These are phyloP conservation scores for Lachnellula hyalina DNA, from an alignment of 2,329 filamentous ascomycete species.

Conservation along the genomic window DNA sequence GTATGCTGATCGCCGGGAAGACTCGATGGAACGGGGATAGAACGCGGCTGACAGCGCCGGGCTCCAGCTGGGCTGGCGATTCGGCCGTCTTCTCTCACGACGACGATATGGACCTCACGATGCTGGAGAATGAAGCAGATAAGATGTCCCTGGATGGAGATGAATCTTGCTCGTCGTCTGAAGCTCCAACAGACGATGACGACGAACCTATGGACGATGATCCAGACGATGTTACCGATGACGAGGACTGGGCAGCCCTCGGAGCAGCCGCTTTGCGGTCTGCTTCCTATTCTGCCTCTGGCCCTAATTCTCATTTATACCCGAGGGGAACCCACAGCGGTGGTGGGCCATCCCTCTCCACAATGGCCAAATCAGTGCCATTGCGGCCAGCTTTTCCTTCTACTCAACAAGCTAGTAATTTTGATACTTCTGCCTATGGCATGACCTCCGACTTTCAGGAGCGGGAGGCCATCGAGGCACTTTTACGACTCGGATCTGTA, in stretches of 20 bases:
- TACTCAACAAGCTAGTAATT: conserved; percentile 40
- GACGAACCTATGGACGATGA: conserved; percentile 69
- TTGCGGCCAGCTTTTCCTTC: conserved; percentile 11
- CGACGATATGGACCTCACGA: conserved; percentile 54
- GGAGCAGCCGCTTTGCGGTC: conserved; percentile 78
- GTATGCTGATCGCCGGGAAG: conserved; percentile 51
- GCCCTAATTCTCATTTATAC: conserved; percentile 49
- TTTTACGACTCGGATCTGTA: conserved; percentile 76
- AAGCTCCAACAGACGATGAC: conserved; percentile 49
- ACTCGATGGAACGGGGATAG: conserved; percentile 41
- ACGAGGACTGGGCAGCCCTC: conserved; percentile 91
- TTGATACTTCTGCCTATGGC: conserved; percentile 42
- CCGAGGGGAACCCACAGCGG: conserved; percentile 35
- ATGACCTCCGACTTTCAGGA: conserved; percentile 60
- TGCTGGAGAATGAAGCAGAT: conserved; percentile 82
- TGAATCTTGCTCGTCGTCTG: conserved; percentile 69
- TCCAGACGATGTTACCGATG: conserved; percentile 81
- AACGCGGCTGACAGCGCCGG: conserved; percentile 44
- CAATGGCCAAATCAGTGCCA: conserved; percentile 30
- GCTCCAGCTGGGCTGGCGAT: conserved; percentile 61
- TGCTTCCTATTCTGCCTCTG: conserved; percentile 54
- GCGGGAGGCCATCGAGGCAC: conserved; percentile 74
- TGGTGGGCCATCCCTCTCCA: conserved; percentile 27
- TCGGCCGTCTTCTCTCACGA: conserved; percentile 74
- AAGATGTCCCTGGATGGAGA: conserved; percentile 88